These are phyloP conservation scores for Irpex sp. DNA, from an alignment of 1,284 basidiomycete genomes.

Conservation along the genomic window DNA sequence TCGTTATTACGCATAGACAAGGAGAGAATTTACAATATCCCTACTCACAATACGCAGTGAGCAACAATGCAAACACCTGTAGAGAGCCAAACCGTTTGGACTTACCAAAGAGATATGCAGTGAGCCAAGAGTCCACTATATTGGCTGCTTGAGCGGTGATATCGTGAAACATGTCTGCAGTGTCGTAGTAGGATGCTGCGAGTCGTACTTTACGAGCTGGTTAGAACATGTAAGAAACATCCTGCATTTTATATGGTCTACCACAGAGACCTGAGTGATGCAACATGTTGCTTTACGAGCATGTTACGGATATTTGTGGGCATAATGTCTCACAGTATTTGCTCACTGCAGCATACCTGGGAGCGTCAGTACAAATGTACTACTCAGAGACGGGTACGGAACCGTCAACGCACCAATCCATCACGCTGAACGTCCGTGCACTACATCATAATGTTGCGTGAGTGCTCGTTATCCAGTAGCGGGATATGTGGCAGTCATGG, in stretches of 20 bases:
- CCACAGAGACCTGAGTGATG: background rate
- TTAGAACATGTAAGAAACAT: background rate
- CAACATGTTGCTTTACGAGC: no score
- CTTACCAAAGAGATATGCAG: background rate
- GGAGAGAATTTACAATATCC: background rate
- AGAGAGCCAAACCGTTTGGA: background rate
- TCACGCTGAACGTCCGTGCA: background rate
- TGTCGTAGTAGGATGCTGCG: background rate
- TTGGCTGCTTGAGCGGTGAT: background rate
- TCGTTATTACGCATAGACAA: background rate
- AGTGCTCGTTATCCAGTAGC: background rate
- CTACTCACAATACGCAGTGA: background rate
- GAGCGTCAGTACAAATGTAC: background rate
- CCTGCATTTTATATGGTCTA: background rate
- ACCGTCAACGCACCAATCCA: no score
- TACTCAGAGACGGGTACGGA: background rate
- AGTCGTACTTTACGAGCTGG: background rate
- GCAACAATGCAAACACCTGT: background rate
- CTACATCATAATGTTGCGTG: background rate
- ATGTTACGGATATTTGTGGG: background rate
- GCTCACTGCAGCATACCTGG: background rate
- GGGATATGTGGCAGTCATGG: background rate
- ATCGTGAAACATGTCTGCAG: background rate
- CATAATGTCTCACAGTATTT: background rate
- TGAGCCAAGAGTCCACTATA: background rate